Base-by-base conservation (phyloP, 1,284 basidiomycete species). In the Anthracocystis panici-leucophaei region DNA sequence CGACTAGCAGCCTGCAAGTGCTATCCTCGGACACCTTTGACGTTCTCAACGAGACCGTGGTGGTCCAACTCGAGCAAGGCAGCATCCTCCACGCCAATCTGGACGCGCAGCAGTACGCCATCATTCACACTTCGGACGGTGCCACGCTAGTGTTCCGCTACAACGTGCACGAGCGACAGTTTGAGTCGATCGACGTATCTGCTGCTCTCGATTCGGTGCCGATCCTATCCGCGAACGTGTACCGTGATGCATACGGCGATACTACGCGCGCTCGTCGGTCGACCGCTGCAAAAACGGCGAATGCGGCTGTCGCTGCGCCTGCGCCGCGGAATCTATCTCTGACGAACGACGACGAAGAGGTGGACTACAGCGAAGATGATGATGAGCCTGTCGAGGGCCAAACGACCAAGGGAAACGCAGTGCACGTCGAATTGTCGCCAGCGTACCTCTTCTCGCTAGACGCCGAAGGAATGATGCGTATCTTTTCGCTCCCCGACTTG, bases 281-380 rank as follows among this genome's bases (percentile, higher is more conserved):
- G 3, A 50, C 40, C 23, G 48, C 16, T 11, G 25, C 25, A 16
- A 44, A 29, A 31, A 44, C 38, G 16, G 9, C 51, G 4, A 21
- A 46, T n/a, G 27, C 41, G n/a, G 11, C 52, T 7, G 5, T 20
- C 3, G 14, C 64, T 12, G 29, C 38, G 16, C 1, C 41, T 35
- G 41, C 57, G 8, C 44, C 58, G 0, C 46, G 51, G 12, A 20
- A 46, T 8, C 16, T 57, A 1, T 27, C 59, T 2, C 10, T 56
- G 4, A 27, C 42, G 18, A 46, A 61, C 42, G 73, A 74, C 14
- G 77, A 80, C 14, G 78, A 80, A 46, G 78, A 80, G 38, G 73
- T 82, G 9, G 80, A 82, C 40, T 82, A 80, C 41, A 77, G 71
- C 35, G 80, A 82, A 29, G 79, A 80, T 29, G 66, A 68, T 33